Percentiles rank a stretch among this genome's conserved stretches.
Evolutionary conservation across 2,329 filamentous ascomycete species (phyloP).

Genomic region (Grosmannia penicillata): DNA sequence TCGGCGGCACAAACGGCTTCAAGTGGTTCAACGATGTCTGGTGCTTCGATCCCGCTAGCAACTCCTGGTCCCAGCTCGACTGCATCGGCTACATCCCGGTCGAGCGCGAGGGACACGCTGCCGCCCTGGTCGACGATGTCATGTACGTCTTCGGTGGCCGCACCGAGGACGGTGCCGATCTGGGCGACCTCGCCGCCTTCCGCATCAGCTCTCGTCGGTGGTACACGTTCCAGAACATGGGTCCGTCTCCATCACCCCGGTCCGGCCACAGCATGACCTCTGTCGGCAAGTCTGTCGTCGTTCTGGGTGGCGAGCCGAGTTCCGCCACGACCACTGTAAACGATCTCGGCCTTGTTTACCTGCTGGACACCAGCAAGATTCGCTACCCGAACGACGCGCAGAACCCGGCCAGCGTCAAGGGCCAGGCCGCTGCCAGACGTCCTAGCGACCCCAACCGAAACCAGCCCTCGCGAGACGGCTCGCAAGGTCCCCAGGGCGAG

Average conservation of each 20-base stretch:
- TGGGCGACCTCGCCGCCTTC: conserved; percentile 81
- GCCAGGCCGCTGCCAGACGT: conserved; percentile 13
- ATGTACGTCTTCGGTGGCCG: conserved; percentile 99
- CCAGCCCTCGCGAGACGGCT: conserved; percentile 33
- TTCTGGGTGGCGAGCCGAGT: conserved; percentile 88
- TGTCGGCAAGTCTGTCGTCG: conserved; percentile 81
- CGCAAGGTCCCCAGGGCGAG: conserved; percentile 31
- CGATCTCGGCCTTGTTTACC: conserved; percentile 78
- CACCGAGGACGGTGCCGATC: conserved; percentile 80
- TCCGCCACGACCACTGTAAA: conserved; percentile 66
- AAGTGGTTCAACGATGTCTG: conserved; percentile 99
- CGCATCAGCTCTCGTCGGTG: conserved; percentile 66
- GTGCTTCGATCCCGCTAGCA: conserved; percentile 76
- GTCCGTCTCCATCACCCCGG: conserved; percentile 78
- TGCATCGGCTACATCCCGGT: conserved; percentile 97
- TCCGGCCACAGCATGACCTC: conserved; percentile 98
- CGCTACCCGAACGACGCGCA: conserved; percentile 75
- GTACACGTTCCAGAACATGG: conserved; percentile 99
- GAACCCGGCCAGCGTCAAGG: conserved; percentile 18
- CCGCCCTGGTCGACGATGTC: conserved; percentile 85
- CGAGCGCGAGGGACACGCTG: conserved; percentile 85
- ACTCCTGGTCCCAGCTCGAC: conserved; percentile 77
- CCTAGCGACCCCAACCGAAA: conserved; percentile 22
- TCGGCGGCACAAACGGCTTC: conserved; percentile 89
- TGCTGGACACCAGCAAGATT: conserved; percentile 91